Base-by-base conservation (phyloP, 2,329 filamentous ascomycete genomes). In the Acephala macrosclerotiorum region DNA sequence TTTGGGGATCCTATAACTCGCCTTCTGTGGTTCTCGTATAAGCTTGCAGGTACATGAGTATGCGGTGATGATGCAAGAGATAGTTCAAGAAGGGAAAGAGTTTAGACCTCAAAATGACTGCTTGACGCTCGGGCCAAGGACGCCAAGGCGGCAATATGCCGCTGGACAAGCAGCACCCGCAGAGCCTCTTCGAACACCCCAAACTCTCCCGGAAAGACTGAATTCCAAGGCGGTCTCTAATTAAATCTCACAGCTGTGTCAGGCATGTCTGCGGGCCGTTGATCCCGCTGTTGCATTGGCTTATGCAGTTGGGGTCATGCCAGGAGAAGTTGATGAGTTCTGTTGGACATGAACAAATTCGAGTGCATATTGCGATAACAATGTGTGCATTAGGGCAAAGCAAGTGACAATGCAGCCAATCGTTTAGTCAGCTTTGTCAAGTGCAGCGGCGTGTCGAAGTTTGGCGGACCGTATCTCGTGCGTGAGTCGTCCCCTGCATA, bases 231-330 rank as follows among this genome's bases (percentile, higher is more conserved):
- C 35, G 29, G 22, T 49, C 45, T 57, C 25, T 22, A 35, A 58
- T 33, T n/a, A 47, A 59, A n/a, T 65, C 26, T 58, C 60, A 55
- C 58, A 40, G 22, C 25, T 58, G 55, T 67, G 56, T 64, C 58
- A 56, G 58, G 61, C 61, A 66, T 64, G 29, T 33, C 58, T 66
- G 63, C 69, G 66, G 69, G 60, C 67, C 69, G 69, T 64, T 67
- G 65, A 40, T 68, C 61, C 68, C 68, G 66, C 61, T 20, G 51
- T 63, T 68, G 64, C 67, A 70, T 64, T 66, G 36, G 61, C 26
- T 49, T 62, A 58, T 65, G 67, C 63, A 62, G 60, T 36, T 45
- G 56, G 57, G 45, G 53, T 64, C 47, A 66, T 67, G 65, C 63
- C 25, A 53, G 33, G 11, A 58, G 20, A 38, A 61, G 58, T 26